Evolutionary conservation across 2,329 filamentous ascomycete species (phyloP).

Genomic region (Alternaria gaisen): DNA sequence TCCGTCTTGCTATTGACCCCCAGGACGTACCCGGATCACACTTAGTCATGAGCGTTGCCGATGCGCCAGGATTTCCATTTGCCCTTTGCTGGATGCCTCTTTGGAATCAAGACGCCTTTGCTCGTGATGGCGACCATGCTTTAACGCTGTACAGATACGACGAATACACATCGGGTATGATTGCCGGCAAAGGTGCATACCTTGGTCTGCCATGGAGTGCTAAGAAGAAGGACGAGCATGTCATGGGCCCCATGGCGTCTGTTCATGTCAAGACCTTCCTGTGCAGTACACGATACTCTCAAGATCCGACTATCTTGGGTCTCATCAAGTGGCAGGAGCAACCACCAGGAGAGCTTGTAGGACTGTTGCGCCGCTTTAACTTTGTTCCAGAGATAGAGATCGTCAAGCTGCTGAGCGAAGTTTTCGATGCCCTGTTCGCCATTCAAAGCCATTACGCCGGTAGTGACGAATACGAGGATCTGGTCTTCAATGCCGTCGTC

Average conservation of each 20-base stretch:
- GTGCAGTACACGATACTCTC: constrained; percentile 93
- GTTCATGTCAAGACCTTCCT: constrained; percentile 83
- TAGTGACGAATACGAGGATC: constrained; percentile 89
- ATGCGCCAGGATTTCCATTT: constrained; percentile 87
- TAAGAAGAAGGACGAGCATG: constrained; percentile 75
- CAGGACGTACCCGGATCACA: constrained; percentile 84
- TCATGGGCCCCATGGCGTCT: constrained; percentile 82
- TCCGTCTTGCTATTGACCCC: constrained; percentile 80
- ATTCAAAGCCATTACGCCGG: constrained; percentile 91
- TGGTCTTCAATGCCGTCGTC: constrained; percentile 90
- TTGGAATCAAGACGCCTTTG: constrained; percentile 91
- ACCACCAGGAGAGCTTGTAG: constrained; percentile 73
- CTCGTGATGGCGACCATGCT: constrained; percentile 82
- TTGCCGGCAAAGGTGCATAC: constrained; percentile 83
- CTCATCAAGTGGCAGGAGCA: constrained; percentile 87
- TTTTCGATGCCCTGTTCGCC: constrained; percentile 90
- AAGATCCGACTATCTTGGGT: constrained; percentile 85
- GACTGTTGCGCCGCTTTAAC: constrained; percentile 80
- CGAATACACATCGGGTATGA: constrained; percentile 81
- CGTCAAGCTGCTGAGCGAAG: constrained; percentile 88
- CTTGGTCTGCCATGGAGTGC: constrained; percentile 82
- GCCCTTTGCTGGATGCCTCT: constrained; percentile 92
- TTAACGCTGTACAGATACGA: constrained; percentile 90
- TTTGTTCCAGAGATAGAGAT: constrained; percentile 98
- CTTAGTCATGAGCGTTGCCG: constrained; percentile 87